A percentile compares a stretch with the other conserved stretches of the same genome.
These are phyloP conservation scores for Akanthomyces uredinophilus DNA, from an alignment of 2,329 filamentous ascomycete species.

Conservation along the genomic window DNA sequence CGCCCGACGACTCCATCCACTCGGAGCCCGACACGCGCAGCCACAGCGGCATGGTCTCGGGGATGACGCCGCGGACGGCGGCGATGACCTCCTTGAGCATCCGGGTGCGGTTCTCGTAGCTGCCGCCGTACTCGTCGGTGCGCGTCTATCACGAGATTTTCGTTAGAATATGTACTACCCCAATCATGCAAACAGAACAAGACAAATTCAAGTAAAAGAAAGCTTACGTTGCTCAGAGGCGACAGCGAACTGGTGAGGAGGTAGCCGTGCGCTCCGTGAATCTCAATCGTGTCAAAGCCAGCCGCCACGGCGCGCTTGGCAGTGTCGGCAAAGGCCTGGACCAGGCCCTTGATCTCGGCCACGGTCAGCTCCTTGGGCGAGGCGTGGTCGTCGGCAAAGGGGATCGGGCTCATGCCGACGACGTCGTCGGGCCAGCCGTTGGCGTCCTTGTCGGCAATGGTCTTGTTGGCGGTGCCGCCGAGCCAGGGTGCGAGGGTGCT, in stretches of 20 bases:
- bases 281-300: conserved; percentile 73
- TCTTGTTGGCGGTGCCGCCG: conserved; percentile 39
- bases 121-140: conserved; percentile 61
- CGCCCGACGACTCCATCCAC: conserved; percentile 48
- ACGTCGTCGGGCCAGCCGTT: conserved; percentile 56
- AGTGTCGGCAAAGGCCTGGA: conserved; percentile 55
- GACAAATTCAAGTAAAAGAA: too few relatives aligned
- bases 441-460: conserved; percentile 45
- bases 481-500: conserved; percentile 61
- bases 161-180: not conserved
- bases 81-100: conserved; percentile 50
- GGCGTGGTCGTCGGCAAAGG: conserved; percentile 58
- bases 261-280: conserved; percentile 61
- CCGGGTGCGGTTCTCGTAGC: conserved; percentile 61
- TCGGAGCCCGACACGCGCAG: conserved; percentile 58
- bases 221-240: conserved; percentile 47
- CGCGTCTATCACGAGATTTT: conserved; percentile 35
- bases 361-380: conserved; percentile 62
- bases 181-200: not conserved
- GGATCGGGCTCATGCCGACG: conserved; percentile 44
- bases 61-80: conserved; percentile 47
- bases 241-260: conserved; percentile 62
- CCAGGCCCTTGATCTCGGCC: conserved; percentile 61
- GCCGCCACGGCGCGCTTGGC: conserved; percentile 58
- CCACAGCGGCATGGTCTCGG: conserved; percentile 50